Conservation (phyloP, 139 green algal species). For the Zygnema cylindricum region DNA sequence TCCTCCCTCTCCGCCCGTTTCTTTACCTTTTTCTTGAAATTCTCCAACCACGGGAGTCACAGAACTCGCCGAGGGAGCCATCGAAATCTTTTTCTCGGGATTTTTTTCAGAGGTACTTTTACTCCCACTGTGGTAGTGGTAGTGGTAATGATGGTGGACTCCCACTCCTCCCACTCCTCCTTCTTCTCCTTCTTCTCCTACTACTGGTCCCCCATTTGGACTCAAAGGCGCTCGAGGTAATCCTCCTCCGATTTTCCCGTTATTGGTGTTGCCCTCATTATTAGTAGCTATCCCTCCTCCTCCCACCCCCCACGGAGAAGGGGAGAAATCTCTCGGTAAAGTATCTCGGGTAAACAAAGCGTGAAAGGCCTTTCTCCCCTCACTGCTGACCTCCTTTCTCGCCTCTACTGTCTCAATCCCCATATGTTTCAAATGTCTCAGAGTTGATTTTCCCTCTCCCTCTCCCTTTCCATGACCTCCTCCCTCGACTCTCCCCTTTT, state of each 20-base stretch:
- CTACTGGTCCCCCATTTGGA: too few species aligned
- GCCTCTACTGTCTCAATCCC: too few species aligned
- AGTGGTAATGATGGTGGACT: conserved; percentile 26
- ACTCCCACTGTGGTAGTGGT: conserved; percentile 26
- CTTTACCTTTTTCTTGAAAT: too few species aligned
- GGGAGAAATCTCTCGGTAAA: background rate
- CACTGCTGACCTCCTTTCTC: background rate
- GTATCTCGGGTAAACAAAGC: background rate
- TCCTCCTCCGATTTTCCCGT: too few species aligned
- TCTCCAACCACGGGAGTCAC: too few species aligned
- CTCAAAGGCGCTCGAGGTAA: background rate
- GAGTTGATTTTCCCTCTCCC: background rate
- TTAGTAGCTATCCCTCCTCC: background rate
- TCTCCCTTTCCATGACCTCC: too few species aligned
- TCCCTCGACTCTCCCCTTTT: background rate
- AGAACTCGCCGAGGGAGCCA: too few species aligned
- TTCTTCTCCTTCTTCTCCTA: background rate
- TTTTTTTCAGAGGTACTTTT: background rate
- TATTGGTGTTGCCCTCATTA: too few species aligned
- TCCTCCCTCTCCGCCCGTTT: too few species aligned
- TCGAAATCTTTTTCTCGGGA: too few species aligned
- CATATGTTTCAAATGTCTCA: background rate
- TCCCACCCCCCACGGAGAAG: background rate
- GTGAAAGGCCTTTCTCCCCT: background rate
- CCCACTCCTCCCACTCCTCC: background rate